Percentiles rank a stretch among this genome's conserved stretches.
Evolutionary conservation across 192 early-diverging fungal genomes (phyloP).

Genomic region (Geosiphon pyriformis): DNA sequence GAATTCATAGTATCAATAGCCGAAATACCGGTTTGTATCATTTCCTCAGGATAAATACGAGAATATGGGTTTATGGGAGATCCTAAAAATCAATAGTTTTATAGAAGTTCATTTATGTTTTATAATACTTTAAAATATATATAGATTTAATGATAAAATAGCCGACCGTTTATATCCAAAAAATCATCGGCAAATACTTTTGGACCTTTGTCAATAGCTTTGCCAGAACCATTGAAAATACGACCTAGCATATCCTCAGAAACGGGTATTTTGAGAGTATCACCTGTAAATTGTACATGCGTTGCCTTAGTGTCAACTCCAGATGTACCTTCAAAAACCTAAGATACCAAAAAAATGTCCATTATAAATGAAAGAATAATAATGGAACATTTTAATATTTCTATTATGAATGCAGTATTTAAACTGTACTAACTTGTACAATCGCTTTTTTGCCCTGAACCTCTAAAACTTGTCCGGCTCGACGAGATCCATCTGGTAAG

Average conservation of each 20-base stretch:
- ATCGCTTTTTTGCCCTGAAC: constrained; percentile 93
- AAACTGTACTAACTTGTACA: too few species aligned
- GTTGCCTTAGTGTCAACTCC: constrained; percentile 96
- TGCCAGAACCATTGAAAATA: constrained; percentile 99
- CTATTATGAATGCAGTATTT: neutral
- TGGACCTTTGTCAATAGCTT: constrained; percentile 98
- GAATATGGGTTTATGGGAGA: constrained; percentile 99
- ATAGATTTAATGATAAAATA: too few species aligned
- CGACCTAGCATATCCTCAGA: constrained; percentile 99
- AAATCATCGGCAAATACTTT: constrained; percentile 99
- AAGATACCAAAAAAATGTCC: neutral
- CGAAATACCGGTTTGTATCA: constrained; percentile 99
- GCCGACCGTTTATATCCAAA: constrained; percentile 84
- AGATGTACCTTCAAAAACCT: constrained; percentile 96
- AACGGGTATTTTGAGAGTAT: constrained; percentile 93
- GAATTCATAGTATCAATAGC: constrained; percentile 99
- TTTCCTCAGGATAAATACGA: constrained; percentile 99
- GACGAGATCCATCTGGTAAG: constrained; percentile 91
- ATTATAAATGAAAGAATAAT: neutral
- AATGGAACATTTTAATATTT: neutral
- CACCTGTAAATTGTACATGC: constrained; percentile 92
- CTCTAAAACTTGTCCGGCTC: constrained; percentile 96
- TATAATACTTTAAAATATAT: neutral
- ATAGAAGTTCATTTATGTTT: constrained; percentile 1
- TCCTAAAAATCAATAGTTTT: constrained; percentile 38